Base-by-base conservation (phyloP, 2,329 filamentous ascomycete species). In the Knufia fluminis region DNA sequence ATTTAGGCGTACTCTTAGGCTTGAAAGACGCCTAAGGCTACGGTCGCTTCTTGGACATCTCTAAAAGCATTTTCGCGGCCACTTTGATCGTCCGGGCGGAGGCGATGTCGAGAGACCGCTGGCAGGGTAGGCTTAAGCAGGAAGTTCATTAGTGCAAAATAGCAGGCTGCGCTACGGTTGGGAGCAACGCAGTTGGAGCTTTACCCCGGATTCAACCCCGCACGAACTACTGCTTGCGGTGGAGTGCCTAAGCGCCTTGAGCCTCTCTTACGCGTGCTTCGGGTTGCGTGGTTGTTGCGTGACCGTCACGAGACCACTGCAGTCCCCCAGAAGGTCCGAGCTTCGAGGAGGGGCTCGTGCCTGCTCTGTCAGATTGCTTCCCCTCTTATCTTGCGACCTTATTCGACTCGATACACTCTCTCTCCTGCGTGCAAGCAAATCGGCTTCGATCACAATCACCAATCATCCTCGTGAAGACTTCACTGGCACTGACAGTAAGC, bases 351-450 rank as follows among this genome's bases (percentile, higher is more conserved):
- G 41, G 41, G 22, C 17, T 41, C 16, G 38, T 23, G 38, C 38
- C 33, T 36, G 9, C 33, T 14, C 33, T 36, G 33, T 4, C 33
- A 4, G 16, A 6, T 31, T n/a, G n/a, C n/a, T 45, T 45, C 24
- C 42, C 23, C 23, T 32, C 24, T 45, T 2, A 19, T n/a, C 28
- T 22, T 36, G 33, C 6, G 6, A 36, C 16, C 6, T 36, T 36
- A 36, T 17, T 14, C 19, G 12, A 16, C 17, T 23, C 38, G 3
- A 41, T 17, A 23, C 38, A 7, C 24, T 19, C 28, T 23, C 19
- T 44, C 41, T 16, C 23, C 20, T 46, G 44, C 38, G 33, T 46
- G 44, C 9, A 31, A 40, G 22, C 45, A 48, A 48, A 48, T 48
- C 45, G 16, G 24, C 44, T 46, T 24, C 44, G 24, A 46, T 38